phyloP scores from a whole-genome alignment of 2,329 filamentous ascomycete genomes.

The Colletotrichum echinochloae region DNA sequence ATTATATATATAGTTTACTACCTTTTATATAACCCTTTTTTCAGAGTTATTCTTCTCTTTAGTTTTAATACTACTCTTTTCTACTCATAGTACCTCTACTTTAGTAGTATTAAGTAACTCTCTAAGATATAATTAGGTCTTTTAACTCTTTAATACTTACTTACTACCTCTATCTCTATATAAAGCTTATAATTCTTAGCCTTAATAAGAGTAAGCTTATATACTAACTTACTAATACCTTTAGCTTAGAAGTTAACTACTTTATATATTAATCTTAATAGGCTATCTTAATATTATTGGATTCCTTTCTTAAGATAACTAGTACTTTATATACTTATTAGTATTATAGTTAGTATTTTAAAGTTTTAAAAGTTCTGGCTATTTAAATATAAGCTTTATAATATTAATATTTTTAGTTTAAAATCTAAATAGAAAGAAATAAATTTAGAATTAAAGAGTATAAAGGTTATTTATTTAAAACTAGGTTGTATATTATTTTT shows the following conservation, averaged over 20 bases:
- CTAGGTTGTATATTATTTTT: neutral
- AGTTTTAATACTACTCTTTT: no score
- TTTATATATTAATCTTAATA: neutral
- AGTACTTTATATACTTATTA: no score
- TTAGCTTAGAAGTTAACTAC: neutral
- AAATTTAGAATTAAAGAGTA: neutral
- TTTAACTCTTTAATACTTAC: no score
- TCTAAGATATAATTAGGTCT: no score
- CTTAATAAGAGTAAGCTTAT: neutral
- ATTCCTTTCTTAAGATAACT: neutral
- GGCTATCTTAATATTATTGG: neutral
- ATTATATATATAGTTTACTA: no score
- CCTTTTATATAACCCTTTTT: no score
- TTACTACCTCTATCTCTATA: no score
- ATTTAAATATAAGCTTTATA: neutral
- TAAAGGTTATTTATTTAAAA: neutral
- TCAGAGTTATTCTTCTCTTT: no score
- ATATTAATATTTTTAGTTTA: neutral
- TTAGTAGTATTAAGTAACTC: no score
- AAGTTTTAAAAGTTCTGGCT: neutral
- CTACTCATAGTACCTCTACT: no score
- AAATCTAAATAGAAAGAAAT: neutral
- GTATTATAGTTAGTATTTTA: no score
- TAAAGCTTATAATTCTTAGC: no score
- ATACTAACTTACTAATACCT: neutral